Percentiles rank a stretch among this genome's conserved stretches.
phyloP scores from a whole-genome alignment of 108 stramenopile genomes.

The Nitzschia sp. region DNA sequence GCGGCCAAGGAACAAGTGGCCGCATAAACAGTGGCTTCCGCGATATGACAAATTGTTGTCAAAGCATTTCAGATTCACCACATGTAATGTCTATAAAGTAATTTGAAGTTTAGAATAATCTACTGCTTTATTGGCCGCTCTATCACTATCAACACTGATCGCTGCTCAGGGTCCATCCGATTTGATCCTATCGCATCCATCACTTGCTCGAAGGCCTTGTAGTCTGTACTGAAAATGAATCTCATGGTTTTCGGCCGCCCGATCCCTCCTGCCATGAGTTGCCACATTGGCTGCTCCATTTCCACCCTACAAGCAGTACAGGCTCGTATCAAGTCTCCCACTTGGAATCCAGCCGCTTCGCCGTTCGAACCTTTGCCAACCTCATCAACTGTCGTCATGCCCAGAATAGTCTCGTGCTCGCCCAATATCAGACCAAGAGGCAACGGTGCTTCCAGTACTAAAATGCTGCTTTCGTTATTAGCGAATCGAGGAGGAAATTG shows the following conservation, averaged over 20 bases:
- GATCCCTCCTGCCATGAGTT: slow-evolving; percentile 75
- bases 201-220: slow-evolving; percentile 67
- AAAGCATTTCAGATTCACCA: too few relatives aligned
- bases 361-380: slow-evolving; percentile 57
- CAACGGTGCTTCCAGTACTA: slow-evolving; percentile 43
- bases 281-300: slow-evolving; percentile 83
- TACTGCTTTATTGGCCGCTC: slow-evolving; percentile 38
- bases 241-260: slow-evolving; percentile 75
- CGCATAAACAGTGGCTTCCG: slow-evolving; percentile 3
- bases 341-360: slow-evolving; percentile 49
- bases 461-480: slow-evolving; percentile 21
- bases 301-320: slow-evolving; percentile 70
- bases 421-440: slow-evolving; percentile 77
- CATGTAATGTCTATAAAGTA: background rate
- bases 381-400: slow-evolving; percentile 62
- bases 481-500: slow-evolving; percentile 63
- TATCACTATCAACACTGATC: slow-evolving; percentile 70
- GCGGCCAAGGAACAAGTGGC: slow-evolving; percentile 39
- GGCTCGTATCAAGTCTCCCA: slow-evolving; percentile 72
- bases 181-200: slow-evolving; percentile 74
- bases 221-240: slow-evolving; percentile 71
- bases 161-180: slow-evolving; percentile 67
- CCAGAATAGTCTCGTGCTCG: slow-evolving; percentile 41
- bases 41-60: background rate
- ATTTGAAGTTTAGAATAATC: background rate